Conservation (phyloP, 129 eudicot genomes). For the Silybum marianum region DNA sequence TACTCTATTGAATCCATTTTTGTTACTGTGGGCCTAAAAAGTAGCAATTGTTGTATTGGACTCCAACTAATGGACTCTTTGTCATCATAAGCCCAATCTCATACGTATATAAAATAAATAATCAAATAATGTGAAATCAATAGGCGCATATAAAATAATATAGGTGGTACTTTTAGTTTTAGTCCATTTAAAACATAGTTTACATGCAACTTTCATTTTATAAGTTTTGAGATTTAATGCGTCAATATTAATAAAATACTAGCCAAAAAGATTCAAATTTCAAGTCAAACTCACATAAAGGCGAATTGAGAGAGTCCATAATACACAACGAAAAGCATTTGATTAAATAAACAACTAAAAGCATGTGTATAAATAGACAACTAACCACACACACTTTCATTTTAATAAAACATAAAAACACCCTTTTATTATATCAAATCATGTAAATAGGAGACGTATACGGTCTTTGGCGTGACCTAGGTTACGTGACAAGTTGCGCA, state of each 20-base stretch:
- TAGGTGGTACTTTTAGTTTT: not conserved
- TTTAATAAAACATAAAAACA: no score
- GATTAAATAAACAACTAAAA: not conserved
- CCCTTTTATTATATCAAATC: no score
- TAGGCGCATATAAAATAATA: not conserved
- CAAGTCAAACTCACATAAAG: constrained; percentile 43
- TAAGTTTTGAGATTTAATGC: not conserved
- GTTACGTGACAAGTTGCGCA: no score
- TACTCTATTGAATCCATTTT: no score
- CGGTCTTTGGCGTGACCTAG: no score
- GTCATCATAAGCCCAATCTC: no score
- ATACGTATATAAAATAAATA: no score
- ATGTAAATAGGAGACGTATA: no score
- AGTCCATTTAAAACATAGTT: not conserved
- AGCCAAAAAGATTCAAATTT: constrained; percentile 14
- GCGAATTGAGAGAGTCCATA: constrained; percentile 28
- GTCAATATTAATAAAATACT: constrained; percentile 24
- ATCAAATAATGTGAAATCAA: not conserved
- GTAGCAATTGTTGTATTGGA: no score
- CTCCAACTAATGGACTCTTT: no score
- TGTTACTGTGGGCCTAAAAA: no score
- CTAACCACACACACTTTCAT: no score
- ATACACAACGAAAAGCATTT: constrained; percentile 28
- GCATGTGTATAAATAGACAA: not conserved
- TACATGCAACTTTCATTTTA: not conserved